Base-by-base conservation (phyloP, 2,329 filamentous ascomycete genomes). In the Venturia nashicola region DNA sequence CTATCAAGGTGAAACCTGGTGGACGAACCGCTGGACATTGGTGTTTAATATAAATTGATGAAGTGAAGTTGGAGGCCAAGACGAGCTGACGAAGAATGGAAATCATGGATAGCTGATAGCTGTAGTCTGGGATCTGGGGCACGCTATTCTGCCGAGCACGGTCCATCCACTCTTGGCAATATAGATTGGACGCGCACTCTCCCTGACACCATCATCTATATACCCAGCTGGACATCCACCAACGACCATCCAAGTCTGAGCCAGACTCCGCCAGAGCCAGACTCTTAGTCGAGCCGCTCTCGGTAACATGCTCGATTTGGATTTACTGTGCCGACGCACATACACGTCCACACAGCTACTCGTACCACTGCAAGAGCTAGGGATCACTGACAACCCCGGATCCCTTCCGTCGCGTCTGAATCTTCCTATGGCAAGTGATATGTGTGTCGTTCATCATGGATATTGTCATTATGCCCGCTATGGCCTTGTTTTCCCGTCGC, bases 1-100 rank as follows among this genome's bases (percentile, higher is more conserved):
- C 27, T 54, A 23, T 62, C 42, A 62, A 62, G 61, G 23, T 43
- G 61, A 62, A 62, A 62, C 61, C 23, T 14, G 61, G 9, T 27
- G 44, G 42, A 16, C n/a, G 27, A 44, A 16, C 7, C 9, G 11
- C n/a, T 14, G 34, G 61, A 51, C 43, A 62, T 46, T 46, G 61
- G 43, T 14, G 4, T 27, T 27, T 27, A 62, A 62, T 62, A 51
- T n/a, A 62, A 11, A 7, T 62, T 62, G 61, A 54, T 62, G 43
- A 54, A 60, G 59, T 43, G 59, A 42, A 42, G 59, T 44, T 18
- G 57, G 32, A 59, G 39, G 36, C 59, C 36, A 36, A 44, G 20
- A 42, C 12, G 27, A 57, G 51, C 32, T 36, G 32, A 36, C 51
- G 32, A 57, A 36, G 32, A 27, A 54, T 54, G 14, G n/a, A n/a